Base-by-base conservation (phyloP, 352 stramenopile species). In the Blastocystis sp. region DNA sequence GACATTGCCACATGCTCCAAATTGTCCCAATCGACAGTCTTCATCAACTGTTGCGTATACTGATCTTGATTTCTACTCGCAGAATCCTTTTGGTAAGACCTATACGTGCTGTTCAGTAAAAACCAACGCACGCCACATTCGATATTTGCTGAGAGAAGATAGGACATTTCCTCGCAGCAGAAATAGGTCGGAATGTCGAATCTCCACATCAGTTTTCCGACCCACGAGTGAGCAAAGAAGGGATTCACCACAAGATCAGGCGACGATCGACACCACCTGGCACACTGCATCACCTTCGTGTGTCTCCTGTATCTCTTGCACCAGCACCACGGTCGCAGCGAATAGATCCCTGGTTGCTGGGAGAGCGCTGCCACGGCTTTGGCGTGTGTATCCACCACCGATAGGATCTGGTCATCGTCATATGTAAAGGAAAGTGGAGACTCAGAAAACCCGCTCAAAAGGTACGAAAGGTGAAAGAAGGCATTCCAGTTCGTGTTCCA, bases 111-210 rank as follows among this genome's bases (percentile, higher is more conserved):
- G 11, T 16, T 37, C 18, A 81, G n/a, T 13, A 20, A 37, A 26
- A 65, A 64, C 70, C 70, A 81, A n/a, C 39, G 50, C 2, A 81
- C 39, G 3, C 70, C 70, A 9, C 70, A 81, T 34, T 81, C 39
- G 39, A 81, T 81, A 11, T 16, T 34, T 4, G 70, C 41, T n/a
- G 70, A 64, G 16, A 81, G 55, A 11, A 81, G 9, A 41, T 81
- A 81, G 11, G 70, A 81, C 70, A 81, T 81, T 16, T 81, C 70
- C 16, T 81, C 70, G 39, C 70, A 81, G 16, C 70, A 81, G 13
- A 64, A 81, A 56, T 81, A 81, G 34, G 47, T 81, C 30, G 70
- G 70, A 56, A 81, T 81, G 39, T 81, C 70, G 45, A 65, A 81
- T 64, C 70, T 54, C 70, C 70, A 81, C 70, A 81, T 81, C 26